Conservation (phyloP, 371 early-diverging fungal species). For the Basidiobolus meristosporus region DNA sequence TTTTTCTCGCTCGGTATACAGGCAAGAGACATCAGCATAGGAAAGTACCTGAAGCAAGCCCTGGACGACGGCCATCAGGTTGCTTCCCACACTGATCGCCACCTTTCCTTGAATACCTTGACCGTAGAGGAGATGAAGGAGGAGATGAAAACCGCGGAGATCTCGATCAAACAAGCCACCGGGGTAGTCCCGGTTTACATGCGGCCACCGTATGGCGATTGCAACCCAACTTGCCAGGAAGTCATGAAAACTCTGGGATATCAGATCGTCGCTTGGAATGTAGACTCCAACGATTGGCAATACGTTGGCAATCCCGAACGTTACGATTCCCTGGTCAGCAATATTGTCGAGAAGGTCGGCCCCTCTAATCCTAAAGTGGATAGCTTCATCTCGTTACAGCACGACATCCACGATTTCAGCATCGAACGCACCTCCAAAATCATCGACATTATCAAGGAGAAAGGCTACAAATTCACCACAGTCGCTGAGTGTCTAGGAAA, state of each 20-base stretch:
- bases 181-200: constrained; percentile 22
- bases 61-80: constrained; percentile 17
- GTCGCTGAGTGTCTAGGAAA: constrained; percentile 22
- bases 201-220: constrained; percentile 10
- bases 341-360: no score
- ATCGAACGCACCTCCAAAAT: constrained; percentile 11
- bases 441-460: constrained; percentile 8
- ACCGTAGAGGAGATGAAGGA: constrained; percentile 12
- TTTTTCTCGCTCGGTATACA: constrained; percentile 44
- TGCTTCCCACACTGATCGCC: constrained; percentile 26
- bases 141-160: constrained; percentile 9
- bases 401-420: constrained; percentile 10
- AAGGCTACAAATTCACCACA: constrained; percentile 20
- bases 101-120: constrained; percentile 15
- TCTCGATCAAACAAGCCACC: constrained; percentile 9
- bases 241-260: constrained; percentile 1
- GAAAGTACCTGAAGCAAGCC: constrained; percentile 3
- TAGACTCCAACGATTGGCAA: constrained; percentile 9
- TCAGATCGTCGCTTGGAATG: constrained; percentile 4
- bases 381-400: background rate
- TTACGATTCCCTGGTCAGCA: no score
- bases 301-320: background rate
- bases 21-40: constrained; percentile 6
- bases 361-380: no score
- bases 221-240: background rate